A percentile compares a stretch with the other conserved stretches of the same genome.
Conservation (phyloP, 2,329 filamentous ascomycete genomes). For the Chrysosporium queenslandicum region DNA sequence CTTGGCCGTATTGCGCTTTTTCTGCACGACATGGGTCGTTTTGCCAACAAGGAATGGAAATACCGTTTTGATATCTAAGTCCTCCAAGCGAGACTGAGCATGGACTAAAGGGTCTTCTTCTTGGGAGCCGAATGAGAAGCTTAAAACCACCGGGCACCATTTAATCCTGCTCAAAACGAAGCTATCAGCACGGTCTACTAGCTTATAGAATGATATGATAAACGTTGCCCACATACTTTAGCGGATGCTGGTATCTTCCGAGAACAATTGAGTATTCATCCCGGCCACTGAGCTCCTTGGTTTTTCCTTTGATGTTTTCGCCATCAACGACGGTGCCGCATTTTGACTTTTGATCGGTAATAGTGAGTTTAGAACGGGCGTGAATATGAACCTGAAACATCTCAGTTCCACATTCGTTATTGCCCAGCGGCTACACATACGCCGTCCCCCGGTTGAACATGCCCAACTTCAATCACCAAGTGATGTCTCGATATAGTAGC, state of each 20-base stretch:
- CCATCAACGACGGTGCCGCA: slow-evolving; percentile 72
- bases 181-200: slow-evolving; percentile 1
- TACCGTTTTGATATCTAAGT: slow-evolving; percentile 79
- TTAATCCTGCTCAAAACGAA: slow-evolving; percentile 46
- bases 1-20: slow-evolving; percentile 81
- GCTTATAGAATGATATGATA: not conserved
- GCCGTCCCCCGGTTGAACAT: slow-evolving; percentile 56
- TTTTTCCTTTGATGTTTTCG: slow-evolving; percentile 55
- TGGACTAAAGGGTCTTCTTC: slow-evolving; percentile 51
- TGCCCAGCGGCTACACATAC: slow-evolving; percentile 37
- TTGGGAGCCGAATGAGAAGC: slow-evolving; percentile 64
- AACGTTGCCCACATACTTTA: slow-evolving; percentile 18
- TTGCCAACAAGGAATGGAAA: slow-evolving; percentile 57
- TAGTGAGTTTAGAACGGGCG: slow-evolving; percentile 56
- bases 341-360: slow-evolving; percentile 76
- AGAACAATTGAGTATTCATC: slow-evolving; percentile 58
- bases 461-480: slow-evolving; percentile 62
- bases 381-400: slow-evolving; percentile 49
- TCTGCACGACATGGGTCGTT: slow-evolving; percentile 81
- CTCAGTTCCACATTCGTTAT: slow-evolving; percentile 12
- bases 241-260: slow-evolving; percentile 55
- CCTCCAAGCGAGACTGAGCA: slow-evolving; percentile 59
- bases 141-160: slow-evolving; percentile 74
- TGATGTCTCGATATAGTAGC: slow-evolving; percentile 85
- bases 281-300: slow-evolving; percentile 23